Evolutionary conservation across 768 basidiomycete genomes (phyloP), one percentile per base, ranked within the genome.

Genomic region (Paxillus ammoniavirescens): DNA sequence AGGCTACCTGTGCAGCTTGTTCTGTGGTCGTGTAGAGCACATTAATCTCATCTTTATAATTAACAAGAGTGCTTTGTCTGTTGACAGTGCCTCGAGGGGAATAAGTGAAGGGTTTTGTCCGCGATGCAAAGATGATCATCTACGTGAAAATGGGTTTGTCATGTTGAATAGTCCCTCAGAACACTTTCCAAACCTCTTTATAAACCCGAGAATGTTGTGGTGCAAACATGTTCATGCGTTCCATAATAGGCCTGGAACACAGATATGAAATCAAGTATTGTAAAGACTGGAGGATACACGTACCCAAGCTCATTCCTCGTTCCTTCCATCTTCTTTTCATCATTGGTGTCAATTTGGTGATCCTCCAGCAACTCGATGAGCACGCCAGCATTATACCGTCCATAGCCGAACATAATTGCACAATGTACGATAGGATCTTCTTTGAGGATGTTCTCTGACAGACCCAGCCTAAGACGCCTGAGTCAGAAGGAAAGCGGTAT

Each of bases 401-500:
- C 63, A 13, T 57, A 56, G 21, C 63, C 63, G 52, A 62, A 62
- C 57, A 65, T 54, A 54, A 60, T 50, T 28, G 64, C 61, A 10
- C 54, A 51, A 44, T 53, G 54, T 1, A 55, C 55, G 51, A 54
- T 56, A 0, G 58, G 51, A 33, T 65, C 53, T 45, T 60, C 60
- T 18, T 37, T 47, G 13, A 60, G 31, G 35, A 57, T 57, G 31
- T 52, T 52, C 23, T 65, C 63, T 62, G 35, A 2, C 21, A 35
- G 18, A 50, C 31, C 3, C 9, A 14, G 12, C 17, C 2, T 49
- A 12, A 61, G 52, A 36, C 13, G 2, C 9, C 12, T 14, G 14
- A 9, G n/a, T 36, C 17, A 21, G 41, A 45, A 17, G 17, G 14
- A n/a, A 5, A 15, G 43, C 18, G 35, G 10, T 9, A 49, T 2